Evolutionary conservation across 345 rosid genomes (phyloP).

Genomic region (Eucalyptus tenuipes): DNA sequence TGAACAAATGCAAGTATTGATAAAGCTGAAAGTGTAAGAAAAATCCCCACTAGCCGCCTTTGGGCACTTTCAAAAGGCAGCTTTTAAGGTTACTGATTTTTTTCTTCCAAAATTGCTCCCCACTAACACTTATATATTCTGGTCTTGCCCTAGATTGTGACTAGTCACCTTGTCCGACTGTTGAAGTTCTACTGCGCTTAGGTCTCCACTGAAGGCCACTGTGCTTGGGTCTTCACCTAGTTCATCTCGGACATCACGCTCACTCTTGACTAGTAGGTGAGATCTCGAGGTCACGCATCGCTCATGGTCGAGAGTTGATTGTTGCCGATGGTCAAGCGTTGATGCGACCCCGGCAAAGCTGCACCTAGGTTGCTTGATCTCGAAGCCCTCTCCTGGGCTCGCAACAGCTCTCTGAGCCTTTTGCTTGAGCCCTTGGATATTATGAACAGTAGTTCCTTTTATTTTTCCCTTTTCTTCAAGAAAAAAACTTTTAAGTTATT

Average conservation of each 20-base stretch:
- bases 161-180: too few species aligned
- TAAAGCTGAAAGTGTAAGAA: fast-evolving
- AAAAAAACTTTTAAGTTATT: not conserved
- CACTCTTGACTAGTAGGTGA: fast-evolving
- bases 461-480: not conserved
- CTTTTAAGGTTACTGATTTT: not conserved
- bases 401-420: fast-evolving
- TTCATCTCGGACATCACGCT: too few species aligned
- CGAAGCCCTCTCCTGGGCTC: not conserved
- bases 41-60: fast-evolving
- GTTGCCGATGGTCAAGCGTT: too few species aligned
- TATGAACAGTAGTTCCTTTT: fast-evolving
- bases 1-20: fast-evolving
- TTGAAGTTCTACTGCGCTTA: too few species aligned
- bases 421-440: not conserved
- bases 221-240: too few species aligned
- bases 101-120: not conserved
- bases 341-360: not conserved
- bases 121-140: not conserved
- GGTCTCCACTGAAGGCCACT: too few species aligned
- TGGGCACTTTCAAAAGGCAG: fast-evolving
- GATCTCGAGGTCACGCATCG: not conserved
- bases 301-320: too few species aligned
- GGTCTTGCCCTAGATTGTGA: fast-evolving
- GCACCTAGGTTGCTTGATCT: not conserved